Conservation (phyloP, 345 rosid species). For the Erucastrum elatum region DNA sequence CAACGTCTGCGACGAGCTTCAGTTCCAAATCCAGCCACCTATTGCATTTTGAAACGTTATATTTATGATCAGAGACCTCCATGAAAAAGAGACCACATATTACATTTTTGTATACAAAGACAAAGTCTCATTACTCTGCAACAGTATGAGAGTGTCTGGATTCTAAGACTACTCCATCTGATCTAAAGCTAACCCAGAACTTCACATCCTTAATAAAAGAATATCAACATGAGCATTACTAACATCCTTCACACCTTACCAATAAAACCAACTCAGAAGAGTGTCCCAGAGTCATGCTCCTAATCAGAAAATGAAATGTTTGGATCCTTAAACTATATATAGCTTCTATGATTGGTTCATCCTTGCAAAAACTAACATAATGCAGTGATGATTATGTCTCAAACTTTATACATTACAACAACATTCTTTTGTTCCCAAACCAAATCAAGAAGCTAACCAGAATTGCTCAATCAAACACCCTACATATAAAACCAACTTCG, state of each 20-base stretch:
- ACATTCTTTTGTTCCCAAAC: not conserved
- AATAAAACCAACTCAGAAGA: not conserved
- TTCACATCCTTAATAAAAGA: not conserved
- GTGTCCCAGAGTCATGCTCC: not conserved
- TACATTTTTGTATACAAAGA: not conserved
- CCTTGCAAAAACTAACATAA: slow-evolving; percentile 6
- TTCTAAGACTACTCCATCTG: not conserved
- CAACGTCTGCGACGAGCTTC: slow-evolving; percentile 88
- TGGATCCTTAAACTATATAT: not conserved
- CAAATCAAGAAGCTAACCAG: not conserved
- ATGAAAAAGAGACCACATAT: not conserved
- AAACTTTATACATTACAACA: slow-evolving; percentile 15
- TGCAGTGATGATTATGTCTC: not conserved
- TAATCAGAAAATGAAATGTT: not conserved
- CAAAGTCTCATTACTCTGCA: slow-evolving; percentile 7
- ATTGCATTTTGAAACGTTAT: slow-evolving; percentile 20
- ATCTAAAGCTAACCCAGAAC: not conserved
- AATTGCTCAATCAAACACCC: slow-evolving; percentile 4
- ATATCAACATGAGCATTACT: not conserved
- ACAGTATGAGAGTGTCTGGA: slow-evolving; percentile 1
- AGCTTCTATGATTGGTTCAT: slow-evolving; percentile 8
- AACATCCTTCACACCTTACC: not conserved
- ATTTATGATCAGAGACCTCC: not conserved
- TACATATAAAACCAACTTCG: not conserved
- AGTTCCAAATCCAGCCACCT: slow-evolving; percentile 98